Conservation (phyloP, 768 basidiomycete genomes). For the Leccinum broughii region DNA sequence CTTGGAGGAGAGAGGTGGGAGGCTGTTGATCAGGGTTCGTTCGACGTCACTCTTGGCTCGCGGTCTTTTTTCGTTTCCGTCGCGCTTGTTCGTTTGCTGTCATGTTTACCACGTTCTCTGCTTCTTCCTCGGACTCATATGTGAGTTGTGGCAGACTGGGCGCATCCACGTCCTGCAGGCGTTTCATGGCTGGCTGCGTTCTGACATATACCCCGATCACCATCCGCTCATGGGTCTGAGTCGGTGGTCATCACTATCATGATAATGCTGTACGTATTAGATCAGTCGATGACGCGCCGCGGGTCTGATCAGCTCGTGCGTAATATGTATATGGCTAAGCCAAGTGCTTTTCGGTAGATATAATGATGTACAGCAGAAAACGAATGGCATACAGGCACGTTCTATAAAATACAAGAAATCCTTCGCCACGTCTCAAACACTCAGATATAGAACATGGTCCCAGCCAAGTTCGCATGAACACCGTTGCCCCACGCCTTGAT, state of each 20-base stretch:
- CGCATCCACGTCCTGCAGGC: neutral
- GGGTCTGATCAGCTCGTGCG: neutral
- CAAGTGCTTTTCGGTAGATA: neutral
- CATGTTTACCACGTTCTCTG: neutral
- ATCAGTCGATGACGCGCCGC: neutral
- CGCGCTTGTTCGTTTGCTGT: neutral
- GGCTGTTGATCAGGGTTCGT: constrained; percentile 20
- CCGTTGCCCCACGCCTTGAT: constrained; percentile 51
- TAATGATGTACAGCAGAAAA: neutral
- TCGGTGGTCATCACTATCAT: neutral
- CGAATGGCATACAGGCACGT: too few species aligned
- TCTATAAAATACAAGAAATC: neutral
- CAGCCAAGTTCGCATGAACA: constrained; percentile 55
- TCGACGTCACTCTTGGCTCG: neutral
- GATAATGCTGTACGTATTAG: neutral
- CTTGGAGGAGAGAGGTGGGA: constrained; percentile 41
- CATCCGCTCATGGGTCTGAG: neutral
- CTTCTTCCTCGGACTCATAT: neutral
- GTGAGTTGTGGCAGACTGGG: neutral
- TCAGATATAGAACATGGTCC: constrained; percentile 78
- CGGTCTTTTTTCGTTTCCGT: constrained; percentile 1
- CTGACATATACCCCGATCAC: neutral
- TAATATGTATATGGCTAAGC: too few species aligned
- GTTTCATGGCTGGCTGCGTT: neutral
- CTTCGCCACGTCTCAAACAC: neutral